Base-by-base conservation (phyloP, 768 basidiomycete species). In the Hypsizygus marmoreus region DNA sequence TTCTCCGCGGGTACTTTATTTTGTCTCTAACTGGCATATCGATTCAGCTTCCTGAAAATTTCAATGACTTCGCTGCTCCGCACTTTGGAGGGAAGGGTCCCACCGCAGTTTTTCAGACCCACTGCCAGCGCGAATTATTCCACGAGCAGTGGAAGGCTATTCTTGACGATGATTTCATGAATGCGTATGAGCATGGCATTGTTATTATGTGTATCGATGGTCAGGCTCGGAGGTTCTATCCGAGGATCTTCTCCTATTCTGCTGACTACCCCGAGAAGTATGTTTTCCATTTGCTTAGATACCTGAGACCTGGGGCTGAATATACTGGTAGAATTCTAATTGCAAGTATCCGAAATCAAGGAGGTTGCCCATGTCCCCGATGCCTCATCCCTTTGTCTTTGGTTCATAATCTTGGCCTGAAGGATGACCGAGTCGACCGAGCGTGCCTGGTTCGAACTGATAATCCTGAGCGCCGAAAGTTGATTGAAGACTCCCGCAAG, bases 251-350 rank as follows among this genome's bases (percentile, higher is more conserved):
- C 20, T 66, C 64, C 1, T 69, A 69, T 33, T 61, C 63, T 3
- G 65, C 64, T 0, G 64, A 71, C 38, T 71, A 71, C 31, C 68
- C 68, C 0, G 67, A 72, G 19, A 72, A 72, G 70, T 69, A 34
- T 2, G 55, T 54, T 10, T 33, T 10, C 40, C 44, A 20, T 42
- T 19, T 20, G 8, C 29, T 25, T 1, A 23, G 32, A 35, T 38
- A 19, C 11, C 19, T n/a, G 30, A 16, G 4, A 6, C 19, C 6
- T 13, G n/a, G 19, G 20, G 9, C 19, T 45, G 4, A 31, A 9
- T 28, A 19, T 44, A n/a, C n/a, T 22, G 2, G 0, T 37, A 72
- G 67, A 45, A 49, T 68, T 5, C 51, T 72, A 0, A 37, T 72
- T 1, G 63, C 68, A 0, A 60, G 54, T 4, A 60, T 73, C 11